A percentile compares a stretch with the other conserved stretches of the same genome.
These are phyloP conservation scores for Mortierella sp. DNA, from an alignment of 371 early-diverging fungal species.

Conservation along the genomic window DNA sequence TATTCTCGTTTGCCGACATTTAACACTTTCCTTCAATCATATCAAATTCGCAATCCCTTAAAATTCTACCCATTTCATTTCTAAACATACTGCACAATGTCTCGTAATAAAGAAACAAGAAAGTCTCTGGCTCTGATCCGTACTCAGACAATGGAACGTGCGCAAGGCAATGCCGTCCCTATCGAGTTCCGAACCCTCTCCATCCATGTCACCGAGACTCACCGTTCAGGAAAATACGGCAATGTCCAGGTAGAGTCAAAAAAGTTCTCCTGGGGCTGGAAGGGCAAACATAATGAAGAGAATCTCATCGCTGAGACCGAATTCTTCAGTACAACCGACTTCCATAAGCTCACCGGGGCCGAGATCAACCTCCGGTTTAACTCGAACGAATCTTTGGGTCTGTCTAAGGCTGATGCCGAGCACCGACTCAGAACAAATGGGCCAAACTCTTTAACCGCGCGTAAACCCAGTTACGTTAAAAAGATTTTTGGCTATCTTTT, in stretches of 20 bases:
- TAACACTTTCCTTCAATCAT: background rate
- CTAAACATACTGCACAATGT: slow-evolving; percentile 9
- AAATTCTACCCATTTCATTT: background rate
- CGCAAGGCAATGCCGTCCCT: slow-evolving; percentile 47
- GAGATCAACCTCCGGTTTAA: slow-evolving; percentile 64
- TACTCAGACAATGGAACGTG: slow-evolving; percentile 49
- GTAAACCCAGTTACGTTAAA: slow-evolving; percentile 60
- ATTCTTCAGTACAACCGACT: slow-evolving; percentile 44
- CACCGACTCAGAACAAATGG: slow-evolving; percentile 64
- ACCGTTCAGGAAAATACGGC: slow-evolving; percentile 22
- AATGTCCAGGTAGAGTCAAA: background rate
- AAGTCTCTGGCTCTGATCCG: slow-evolving; percentile 37
- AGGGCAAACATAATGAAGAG: slow-evolving; percentile 22
- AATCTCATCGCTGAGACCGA: slow-evolving; percentile 24
- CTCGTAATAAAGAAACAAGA: slow-evolving; percentile 24
- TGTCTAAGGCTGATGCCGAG: slow-evolving; percentile 55
- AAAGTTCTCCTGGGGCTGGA: slow-evolving; percentile 8
- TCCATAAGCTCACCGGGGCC: slow-evolving; percentile 52
- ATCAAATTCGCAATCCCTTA: no score
- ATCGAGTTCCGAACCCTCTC: slow-evolving; percentile 56
- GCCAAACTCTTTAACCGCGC: slow-evolving; percentile 61
- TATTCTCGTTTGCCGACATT: background rate
- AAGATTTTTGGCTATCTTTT: slow-evolving; percentile 63
- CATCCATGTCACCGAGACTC: slow-evolving; percentile 53
- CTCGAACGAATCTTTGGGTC: slow-evolving; percentile 58